Evolutionary conservation across 164 flowering plant species (phyloP).

Genomic region (Piper betle): DNA sequence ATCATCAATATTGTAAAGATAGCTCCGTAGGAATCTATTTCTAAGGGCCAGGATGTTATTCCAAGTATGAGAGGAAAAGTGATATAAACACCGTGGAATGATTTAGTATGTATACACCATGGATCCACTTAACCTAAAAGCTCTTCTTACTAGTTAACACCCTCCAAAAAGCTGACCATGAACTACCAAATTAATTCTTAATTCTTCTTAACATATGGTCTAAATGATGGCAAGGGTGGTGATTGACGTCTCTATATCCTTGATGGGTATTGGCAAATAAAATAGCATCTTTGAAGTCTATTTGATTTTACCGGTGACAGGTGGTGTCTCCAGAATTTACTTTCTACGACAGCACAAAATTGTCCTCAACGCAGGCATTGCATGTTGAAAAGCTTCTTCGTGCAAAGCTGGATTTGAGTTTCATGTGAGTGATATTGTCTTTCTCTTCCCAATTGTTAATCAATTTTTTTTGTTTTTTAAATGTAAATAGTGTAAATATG

Average conservation of each 20-base stretch:
- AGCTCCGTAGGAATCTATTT: too few species aligned
- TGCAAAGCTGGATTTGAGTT: conserved; percentile 83
- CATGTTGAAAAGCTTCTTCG: conserved; percentile 88
- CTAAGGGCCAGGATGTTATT: too few species aligned
- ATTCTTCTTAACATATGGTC: too few species aligned
- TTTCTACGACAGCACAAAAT: conserved; percentile 81
- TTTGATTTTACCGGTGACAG: conserved; percentile 18
- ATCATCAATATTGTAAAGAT: too few species aligned
- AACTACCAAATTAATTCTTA: too few species aligned
- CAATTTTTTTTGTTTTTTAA: background rate
- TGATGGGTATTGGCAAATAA: background rate
- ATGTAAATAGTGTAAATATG: background rate
- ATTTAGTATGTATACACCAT: too few species aligned
- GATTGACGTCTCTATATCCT: background rate
- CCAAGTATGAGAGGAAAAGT: too few species aligned
- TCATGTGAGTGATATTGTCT: conserved; percentile 50
- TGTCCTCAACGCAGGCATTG: conserved; percentile 52
- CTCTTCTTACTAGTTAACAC: too few species aligned
- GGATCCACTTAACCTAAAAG: too few species aligned
- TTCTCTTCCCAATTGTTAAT: background rate
- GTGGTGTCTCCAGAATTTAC: conserved; percentile 91
- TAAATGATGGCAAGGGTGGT: too few species aligned
- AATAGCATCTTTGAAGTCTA: background rate
- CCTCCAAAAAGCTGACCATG: too few species aligned
- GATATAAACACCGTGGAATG: too few species aligned